A percentile compares a stretch with the other conserved stretches of the same genome.
Conservation (phyloP, 768 basidiomycete genomes). For the Mrakia frigida region DNA sequence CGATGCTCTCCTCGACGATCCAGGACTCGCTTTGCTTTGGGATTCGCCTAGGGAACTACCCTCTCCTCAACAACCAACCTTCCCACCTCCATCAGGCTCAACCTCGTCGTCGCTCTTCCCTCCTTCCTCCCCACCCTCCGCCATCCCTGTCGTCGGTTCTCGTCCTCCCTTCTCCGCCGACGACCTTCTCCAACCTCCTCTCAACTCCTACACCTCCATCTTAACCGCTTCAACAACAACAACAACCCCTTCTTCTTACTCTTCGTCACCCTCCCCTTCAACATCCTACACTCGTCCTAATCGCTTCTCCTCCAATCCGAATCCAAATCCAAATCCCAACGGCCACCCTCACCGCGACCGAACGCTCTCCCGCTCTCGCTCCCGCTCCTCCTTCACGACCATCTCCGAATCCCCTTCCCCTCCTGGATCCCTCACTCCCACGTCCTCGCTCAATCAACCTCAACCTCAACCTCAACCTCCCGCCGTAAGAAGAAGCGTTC, state of each 20-base stretch:
- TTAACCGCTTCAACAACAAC: background rate
- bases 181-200: background rate
- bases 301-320: background rate
- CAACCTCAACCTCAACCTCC: background rate
- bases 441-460: background rate
- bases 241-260: background rate
- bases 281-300: constrained; percentile 7
- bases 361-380: background rate
- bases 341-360: background rate
- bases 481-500: background rate
- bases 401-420: constrained; percentile 12
- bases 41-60: background rate
- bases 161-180: background rate
- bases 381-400: background rate
- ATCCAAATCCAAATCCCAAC: background rate
- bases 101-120: background rate
- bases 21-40: constrained; percentile 13
- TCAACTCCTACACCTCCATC: background rate
- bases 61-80: background rate
- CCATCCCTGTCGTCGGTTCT: background rate
- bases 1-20: constrained; percentile 14
- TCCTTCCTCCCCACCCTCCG: background rate
- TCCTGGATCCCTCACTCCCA: background rate
- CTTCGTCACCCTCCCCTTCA: constrained; percentile 4
- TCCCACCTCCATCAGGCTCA: background rate